These are phyloP conservation scores for Malus sieversii DNA, from an alignment of 306 rosid species.

Conservation along the genomic window DNA sequence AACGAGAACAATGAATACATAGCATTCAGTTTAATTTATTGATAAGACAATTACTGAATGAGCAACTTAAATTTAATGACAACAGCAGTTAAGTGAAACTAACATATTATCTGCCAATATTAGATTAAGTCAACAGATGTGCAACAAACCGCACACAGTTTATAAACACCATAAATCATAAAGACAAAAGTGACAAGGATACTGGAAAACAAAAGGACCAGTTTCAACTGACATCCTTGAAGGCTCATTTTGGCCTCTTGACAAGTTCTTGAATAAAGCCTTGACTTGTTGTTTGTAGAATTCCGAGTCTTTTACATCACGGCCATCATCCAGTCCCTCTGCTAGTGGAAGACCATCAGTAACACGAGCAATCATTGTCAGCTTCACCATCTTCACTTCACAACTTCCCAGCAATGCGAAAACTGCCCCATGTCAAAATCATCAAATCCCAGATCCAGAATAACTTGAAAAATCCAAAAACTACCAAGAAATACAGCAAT, in stretches of 20 bases:
- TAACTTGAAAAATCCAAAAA: neutral
- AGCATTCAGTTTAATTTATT: neutral
- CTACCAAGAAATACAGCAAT: neutral
- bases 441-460: slow-evolving; percentile 13
- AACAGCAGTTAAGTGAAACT: neutral
- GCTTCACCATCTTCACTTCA: slow-evolving; percentile 75
- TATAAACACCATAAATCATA: neutral
- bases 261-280: slow-evolving; percentile 82
- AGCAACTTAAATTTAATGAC: neutral
- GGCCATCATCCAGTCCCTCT: slow-evolving; percentile 91
- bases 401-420: slow-evolving; percentile 17
- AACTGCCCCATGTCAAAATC: slow-evolving; percentile 8
- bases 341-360: slow-evolving; percentile 90
- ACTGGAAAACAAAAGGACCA: slow-evolving; percentile 87
- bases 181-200: slow-evolving; percentile 41
- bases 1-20: neutral
- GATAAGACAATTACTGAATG: slow-evolving; percentile 2
- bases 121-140: neutral
- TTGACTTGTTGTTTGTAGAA: slow-evolving; percentile 90
- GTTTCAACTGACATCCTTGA: slow-evolving; percentile 96
- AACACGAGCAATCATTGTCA: slow-evolving; percentile 94
- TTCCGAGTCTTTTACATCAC: slow-evolving; percentile 68
- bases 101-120: neutral
- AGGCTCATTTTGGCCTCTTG: slow-evolving; percentile 81
- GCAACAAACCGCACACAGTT: neutral